Evolutionary conservation across 2,329 filamentous ascomycete genomes (phyloP), one percentile per base, ranked within the genome.

Genomic region (Phialemoniopsis sp.): DNA sequence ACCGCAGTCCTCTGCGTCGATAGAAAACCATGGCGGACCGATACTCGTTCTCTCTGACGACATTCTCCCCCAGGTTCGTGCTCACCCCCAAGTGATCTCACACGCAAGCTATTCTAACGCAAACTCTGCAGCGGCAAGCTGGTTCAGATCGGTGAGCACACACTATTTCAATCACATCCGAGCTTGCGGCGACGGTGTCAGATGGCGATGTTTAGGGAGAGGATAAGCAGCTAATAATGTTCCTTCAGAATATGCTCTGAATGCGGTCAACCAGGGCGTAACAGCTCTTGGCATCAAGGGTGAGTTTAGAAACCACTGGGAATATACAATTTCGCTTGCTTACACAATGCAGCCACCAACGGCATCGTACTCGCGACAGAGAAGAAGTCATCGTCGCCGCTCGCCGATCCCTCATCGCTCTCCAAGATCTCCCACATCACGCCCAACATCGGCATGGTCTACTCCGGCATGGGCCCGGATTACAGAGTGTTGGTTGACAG

Each of bases 401-500:
- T 98, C 58, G 91, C 95, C 73, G 93, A 98, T 63, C 85, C 93
- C 55, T 81, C 86, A 56, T 97, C 93, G 31, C 83, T 95, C 50
- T 93, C 90, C 57, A 98, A 98, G 77, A 88, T 98, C 72, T 95
- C 89, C 64, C 82, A 94, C 63, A 90, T 98, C 72, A 98, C 93
- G 35, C 93, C 93, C 57, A 93, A 98, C 77, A 97, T 98, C 66
- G 93, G 93, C 64, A 96, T 97, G 88, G 93, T 98, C 57, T 98
- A 98, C 73, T 90, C 89, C 38, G 93, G 93, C 62, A 98, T 98
- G 93, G 91, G 93, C 21, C 93, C 93, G 44, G 93, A 98, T 68
- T 98, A 97, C 73, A 84, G 93, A 65, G 89, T 98, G 42, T 79
- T 98, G 39, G 93, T 97, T 54, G 93, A 98, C 75, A 91, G 90